Percentiles rank a stretch among this genome's conserved stretches.
phyloP scores from a whole-genome alignment of 331 rosid species.

The Prunus yedoensis region DNA sequence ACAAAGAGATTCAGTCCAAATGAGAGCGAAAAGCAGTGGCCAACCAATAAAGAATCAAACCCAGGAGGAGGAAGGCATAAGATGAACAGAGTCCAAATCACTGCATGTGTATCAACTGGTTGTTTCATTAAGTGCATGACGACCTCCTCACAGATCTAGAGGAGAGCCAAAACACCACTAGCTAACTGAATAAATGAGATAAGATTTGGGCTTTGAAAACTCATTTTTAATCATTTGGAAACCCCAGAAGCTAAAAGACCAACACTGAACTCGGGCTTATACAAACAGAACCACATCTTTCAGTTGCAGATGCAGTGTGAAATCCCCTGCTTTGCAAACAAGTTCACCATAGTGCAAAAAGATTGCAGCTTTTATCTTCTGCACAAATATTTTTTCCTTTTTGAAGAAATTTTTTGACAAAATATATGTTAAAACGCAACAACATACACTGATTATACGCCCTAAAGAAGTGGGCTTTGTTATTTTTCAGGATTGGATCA shows the following conservation, averaged over 20 bases:
- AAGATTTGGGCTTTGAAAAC: slow-evolving; percentile 10
- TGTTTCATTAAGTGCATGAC: neutral
- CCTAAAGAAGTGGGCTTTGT: slow-evolving; percentile 37
- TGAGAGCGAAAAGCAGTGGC: neutral
- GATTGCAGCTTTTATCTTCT: neutral
- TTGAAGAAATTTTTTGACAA: neutral
- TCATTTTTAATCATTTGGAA: neutral
- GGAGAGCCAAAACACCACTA: slow-evolving; percentile 5
- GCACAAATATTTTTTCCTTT: neutral
- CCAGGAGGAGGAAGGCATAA: too few species aligned
- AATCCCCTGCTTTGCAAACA: neutral
- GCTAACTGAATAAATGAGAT: slow-evolving; percentile 8
- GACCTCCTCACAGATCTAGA: neutral
- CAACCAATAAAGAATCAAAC: neutral
- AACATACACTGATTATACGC: slow-evolving; percentile 19
- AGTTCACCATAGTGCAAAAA: neutral
- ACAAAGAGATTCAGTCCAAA: neutral
- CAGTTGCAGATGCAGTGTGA: neutral
- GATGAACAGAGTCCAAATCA: neutral
- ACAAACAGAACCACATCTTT: neutral
- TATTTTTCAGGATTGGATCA: slow-evolving; percentile 33
- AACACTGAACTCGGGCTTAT: neutral
- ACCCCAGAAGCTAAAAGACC: neutral
- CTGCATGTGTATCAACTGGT: neutral
- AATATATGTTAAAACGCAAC: neutral